Conservation (phyloP, 2,329 filamentous ascomycete species). For the Pseudogymnoascus sp. region DNA sequence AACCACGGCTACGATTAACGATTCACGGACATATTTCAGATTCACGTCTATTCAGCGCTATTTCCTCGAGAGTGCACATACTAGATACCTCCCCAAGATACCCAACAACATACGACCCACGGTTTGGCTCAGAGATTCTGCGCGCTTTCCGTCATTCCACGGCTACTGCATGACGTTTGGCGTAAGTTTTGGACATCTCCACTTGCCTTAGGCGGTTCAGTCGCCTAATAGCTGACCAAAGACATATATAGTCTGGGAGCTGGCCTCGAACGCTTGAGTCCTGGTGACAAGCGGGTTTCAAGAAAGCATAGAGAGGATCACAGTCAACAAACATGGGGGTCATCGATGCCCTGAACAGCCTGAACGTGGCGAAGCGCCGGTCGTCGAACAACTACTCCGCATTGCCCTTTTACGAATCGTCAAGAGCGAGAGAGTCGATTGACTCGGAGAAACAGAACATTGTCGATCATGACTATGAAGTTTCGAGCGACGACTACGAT, state of each 20-base stretch:
- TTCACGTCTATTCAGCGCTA: background rate
- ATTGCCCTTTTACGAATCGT: constrained; percentile 11
- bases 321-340: constrained; percentile 37
- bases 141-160: constrained; percentile 5
- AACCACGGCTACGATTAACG: constrained; percentile 8
- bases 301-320: constrained; percentile 10
- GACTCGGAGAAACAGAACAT: constrained; percentile 26
- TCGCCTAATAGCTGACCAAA: background rate
- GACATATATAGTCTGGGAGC: constrained; percentile 6
- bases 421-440: constrained; percentile 12
- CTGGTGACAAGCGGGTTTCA: background rate
- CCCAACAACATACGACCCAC: constrained; percentile 4
- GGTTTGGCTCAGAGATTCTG: background rate
- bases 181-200: background rate
- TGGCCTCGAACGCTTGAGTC: constrained; percentile 1
- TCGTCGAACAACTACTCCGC: constrained; percentile 22
- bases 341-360: constrained; percentile 38
- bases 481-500: constrained; percentile 40
- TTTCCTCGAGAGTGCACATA: background rate
- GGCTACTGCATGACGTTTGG: constrained; percentile 1
- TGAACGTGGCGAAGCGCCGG: constrained; percentile 29
- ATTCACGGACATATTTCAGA: background rate
- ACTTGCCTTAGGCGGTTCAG: background rate
- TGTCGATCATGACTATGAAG: constrained; percentile 32
- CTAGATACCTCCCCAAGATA: background rate